Evolutionary conservation across 768 basidiomycete species (phyloP), one percentile per base, ranked within the genome.

Genomic region (Roridomyces roridus): DNA sequence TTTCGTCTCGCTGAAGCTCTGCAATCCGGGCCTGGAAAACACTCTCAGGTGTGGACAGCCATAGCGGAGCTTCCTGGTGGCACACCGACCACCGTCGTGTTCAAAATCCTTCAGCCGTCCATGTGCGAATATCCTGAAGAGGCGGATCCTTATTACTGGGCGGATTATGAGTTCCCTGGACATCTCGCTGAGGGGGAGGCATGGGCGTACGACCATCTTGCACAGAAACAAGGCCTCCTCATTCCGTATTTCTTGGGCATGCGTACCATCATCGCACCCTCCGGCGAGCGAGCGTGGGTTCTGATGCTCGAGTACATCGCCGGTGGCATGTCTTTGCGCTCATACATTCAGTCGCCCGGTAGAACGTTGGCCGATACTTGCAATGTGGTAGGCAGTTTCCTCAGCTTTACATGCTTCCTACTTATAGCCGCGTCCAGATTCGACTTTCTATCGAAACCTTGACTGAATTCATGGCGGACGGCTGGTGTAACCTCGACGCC

Each of bases 221-320:
- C 42, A 23, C 21, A 43, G 24, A 28, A 23, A 35, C 51, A 52
- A 34, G 51, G 51, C 26, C 51, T 35, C 14, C 34, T 21, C 17
- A 51, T 51, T 21, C 41, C 41, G 4, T 52, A 52, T 44, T 52
- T 52, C 31, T 44, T 43, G 36, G 51, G 51, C 20, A 3, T 42
- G 41, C 34, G 29, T 40, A 21, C 29, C 31, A 54, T 54, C 29
- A 17, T 23, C 44, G 46, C 52, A 34, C 52, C 52, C 15, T 46
- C 52, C 29, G n/a, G 26, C 17, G 52, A 54, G 37, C 26, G 34
- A 7, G 44, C 44, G 12, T 54, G 52, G 51, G 44, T 39, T 44
- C 52, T 54, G 24, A 42, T 52, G 36, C 44, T 54, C 14, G 52
- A 54, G 28, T 46, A 46, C 39, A 54, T 54, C 7, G 25, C 35